Conservation (phyloP, 2,329 filamentous ascomycete species). For the Parastagonospora avenae region DNA sequence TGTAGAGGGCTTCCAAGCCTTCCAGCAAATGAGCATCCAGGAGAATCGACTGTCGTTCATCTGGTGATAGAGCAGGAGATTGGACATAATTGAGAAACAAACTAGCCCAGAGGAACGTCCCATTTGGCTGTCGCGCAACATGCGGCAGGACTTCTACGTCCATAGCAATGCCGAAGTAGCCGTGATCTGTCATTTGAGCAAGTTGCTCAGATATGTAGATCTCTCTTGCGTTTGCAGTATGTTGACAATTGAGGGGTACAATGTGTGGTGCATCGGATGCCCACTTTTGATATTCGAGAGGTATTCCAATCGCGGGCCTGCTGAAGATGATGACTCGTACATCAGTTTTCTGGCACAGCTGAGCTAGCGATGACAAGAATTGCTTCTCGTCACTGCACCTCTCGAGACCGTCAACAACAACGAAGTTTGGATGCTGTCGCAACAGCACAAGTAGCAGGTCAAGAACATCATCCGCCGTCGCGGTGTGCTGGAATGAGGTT, state of each 20-base stretch:
- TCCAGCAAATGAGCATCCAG: slow-evolving; percentile 21
- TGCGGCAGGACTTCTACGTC: slow-evolving; percentile 25
- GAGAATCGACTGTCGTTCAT: slow-evolving; percentile 27
- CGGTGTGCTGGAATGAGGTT: slow-evolving; percentile 25
- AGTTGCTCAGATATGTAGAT: slow-evolving; percentile 22
- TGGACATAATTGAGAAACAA: slow-evolving; percentile 29
- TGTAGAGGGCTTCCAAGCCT: slow-evolving; percentile 29
- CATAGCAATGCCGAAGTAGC: slow-evolving; percentile 36
- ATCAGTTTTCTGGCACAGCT: slow-evolving; percentile 32
- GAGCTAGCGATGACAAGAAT: slow-evolving; percentile 26
- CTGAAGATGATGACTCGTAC: slow-evolving; percentile 32
- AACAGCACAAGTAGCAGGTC: slow-evolving; percentile 31
- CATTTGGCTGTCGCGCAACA: slow-evolving; percentile 23
- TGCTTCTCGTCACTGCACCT: slow-evolving; percentile 26
- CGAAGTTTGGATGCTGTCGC: slow-evolving; percentile 36
- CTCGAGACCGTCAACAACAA: slow-evolving; percentile 39
- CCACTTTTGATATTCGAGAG: slow-evolving; percentile 36
- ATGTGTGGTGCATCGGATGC: slow-evolving; percentile 33
- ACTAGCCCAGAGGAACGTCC: slow-evolving; percentile 37
- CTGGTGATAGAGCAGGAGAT: slow-evolving; percentile 29
- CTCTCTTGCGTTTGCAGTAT: slow-evolving; percentile 26
- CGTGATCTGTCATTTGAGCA: slow-evolving; percentile 33
- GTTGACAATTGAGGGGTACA: slow-evolving; percentile 17
- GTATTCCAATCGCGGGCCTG: slow-evolving; percentile 30
- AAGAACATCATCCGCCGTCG: slow-evolving; percentile 33